phyloP scores from a whole-genome alignment of 1,284 basidiomycete species.

The Quambalaria eucalypti region DNA sequence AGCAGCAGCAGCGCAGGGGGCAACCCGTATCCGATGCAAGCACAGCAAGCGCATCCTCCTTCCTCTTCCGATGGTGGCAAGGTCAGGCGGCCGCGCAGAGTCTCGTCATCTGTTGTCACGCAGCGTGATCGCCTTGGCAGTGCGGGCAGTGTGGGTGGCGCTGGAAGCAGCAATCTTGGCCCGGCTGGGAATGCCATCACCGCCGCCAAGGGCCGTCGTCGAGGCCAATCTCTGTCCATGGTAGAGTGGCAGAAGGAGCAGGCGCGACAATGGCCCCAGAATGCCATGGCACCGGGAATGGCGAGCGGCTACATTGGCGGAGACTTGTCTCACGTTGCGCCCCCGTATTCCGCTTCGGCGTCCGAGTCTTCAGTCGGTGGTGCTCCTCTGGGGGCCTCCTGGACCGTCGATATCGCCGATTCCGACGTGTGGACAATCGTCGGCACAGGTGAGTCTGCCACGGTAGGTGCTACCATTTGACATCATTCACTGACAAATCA shows the following conservation, averaged over 20 bases:
- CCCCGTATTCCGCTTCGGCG: constrained; percentile 15
- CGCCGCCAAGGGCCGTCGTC: constrained; percentile 21
- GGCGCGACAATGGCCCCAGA: constrained; percentile 2
- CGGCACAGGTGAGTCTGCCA: too few species aligned
- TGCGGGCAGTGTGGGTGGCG: too few species aligned
- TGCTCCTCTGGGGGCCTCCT: constrained; percentile 13
- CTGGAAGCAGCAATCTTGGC: too few species aligned
- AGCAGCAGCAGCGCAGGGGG: not conserved
- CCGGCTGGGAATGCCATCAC: too few species aligned
- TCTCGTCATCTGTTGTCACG: constrained; percentile 30
- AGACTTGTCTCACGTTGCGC: not conserved
- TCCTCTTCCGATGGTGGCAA: constrained; percentile 40
- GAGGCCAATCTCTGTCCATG: constrained; percentile 33
- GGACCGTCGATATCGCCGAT: constrained; percentile 14
- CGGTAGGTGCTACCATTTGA: too few species aligned
- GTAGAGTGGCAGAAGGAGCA: constrained; percentile 27
- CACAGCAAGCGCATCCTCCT: not conserved
- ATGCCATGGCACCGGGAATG: constrained; percentile 1
- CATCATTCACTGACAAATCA: too few species aligned
- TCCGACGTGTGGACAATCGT: constrained; percentile 88
- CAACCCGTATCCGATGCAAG: not conserved
- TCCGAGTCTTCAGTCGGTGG: constrained; percentile 27
- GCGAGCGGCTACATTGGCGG: not conserved
- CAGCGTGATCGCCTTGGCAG: constrained; percentile 29
- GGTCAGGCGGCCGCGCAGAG: constrained; percentile 34